Evolutionary conservation across 768 basidiomycete genomes (phyloP), one percentile per base, ranked within the genome.

Genomic region (Crassisporium funariophilum): DNA sequence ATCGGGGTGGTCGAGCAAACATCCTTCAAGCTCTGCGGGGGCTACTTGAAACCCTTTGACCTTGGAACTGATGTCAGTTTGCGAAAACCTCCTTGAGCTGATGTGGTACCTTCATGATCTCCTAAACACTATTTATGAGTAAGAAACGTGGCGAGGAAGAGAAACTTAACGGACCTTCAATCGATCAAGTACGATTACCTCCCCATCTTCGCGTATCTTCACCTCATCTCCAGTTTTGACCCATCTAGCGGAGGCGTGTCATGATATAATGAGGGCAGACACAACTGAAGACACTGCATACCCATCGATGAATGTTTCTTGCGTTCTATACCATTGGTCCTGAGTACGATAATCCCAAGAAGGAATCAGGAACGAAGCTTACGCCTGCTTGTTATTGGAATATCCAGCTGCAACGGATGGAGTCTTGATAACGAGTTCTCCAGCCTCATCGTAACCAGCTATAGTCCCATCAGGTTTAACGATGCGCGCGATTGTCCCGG

Each of bases 1-100:
- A 53, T 84, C 83, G 1, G 74, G 64, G 52, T 86, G 81, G 35
- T 70, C 74, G 19, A 85, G 60, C n/a, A 85, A 56, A 48, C 82
- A 82, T 15, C 78, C 86, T 56, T 87, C 86, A 7, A 87, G 69
- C 52, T 86, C 85, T 3, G 86, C 84, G 2, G 86, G 86, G 1
- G 86, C 83, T 1, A 88, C 86, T 58, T 88, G 86, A 59, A 83
- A 84, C 2, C 87, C 86, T 56, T 67, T 75, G 34, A 84, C 81
- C 68, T 85, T 71, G 56, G 75, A 7, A 29, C 27, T 63, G 12
- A 70, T 67, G 62, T 70, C 65, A 68, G 68, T 33, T 8, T 29
- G 16, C 7, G 42, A 20, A 37, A 23, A 24, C 15, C 24, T 5
- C 27, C 8, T 37, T 16, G 1, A 11, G 31, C 12, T 11, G 10